A percentile compares a stretch with the other conserved stretches of the same genome.
These are phyloP conservation scores for Alternaria incomplexa DNA, from an alignment of 2,329 filamentous ascomycete genomes.

Conservation along the genomic window DNA sequence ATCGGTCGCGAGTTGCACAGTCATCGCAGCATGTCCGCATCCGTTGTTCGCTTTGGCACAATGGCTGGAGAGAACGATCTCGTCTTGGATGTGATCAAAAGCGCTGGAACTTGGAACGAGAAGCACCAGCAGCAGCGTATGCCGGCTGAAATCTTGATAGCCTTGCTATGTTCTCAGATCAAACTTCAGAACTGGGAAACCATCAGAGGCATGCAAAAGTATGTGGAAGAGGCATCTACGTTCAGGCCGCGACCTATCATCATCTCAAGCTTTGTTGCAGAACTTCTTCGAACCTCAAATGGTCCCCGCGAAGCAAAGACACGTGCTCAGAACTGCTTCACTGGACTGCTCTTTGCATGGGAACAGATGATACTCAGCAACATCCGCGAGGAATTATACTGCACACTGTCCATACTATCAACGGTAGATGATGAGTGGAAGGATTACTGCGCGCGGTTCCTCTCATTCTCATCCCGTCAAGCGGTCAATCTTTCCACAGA, in stretches of 20 bases:
- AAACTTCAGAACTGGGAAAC: conserved; percentile 49
- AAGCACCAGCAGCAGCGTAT: conserved; percentile 33
- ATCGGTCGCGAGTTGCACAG: conserved; percentile 55
- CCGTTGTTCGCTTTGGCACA: conserved; percentile 62
- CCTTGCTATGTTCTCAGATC: conserved; percentile 53
- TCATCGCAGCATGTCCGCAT: conserved; percentile 57
- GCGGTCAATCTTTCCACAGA: conserved; percentile 35
- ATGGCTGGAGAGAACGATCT: conserved; percentile 54
- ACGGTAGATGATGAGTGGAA: conserved; percentile 35
- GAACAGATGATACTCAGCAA: conserved; percentile 31
- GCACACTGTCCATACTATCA: conserved; percentile 41
- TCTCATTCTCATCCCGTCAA: conserved; percentile 34
- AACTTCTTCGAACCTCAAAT: conserved; percentile 33
- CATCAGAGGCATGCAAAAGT: conserved; percentile 47
- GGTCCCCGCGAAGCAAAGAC: conserved; percentile 11
- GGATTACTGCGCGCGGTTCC: conserved; percentile 38
- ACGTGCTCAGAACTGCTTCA: conserved; percentile 34
- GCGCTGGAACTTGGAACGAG: conserved; percentile 21
- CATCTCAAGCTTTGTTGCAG: conserved; percentile 38
- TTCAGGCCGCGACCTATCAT: conserved; percentile 37
- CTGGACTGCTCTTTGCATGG: conserved; percentile 40
- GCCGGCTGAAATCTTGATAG: conserved; percentile 44
- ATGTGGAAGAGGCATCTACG: conserved; percentile 28
- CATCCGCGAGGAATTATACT: conserved; percentile 36
- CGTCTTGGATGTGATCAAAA: conserved; percentile 40